Evolutionary conservation across 2,329 filamentous ascomycete genomes (phyloP).

Genomic region (Cladophialophora chaetospira): DNA sequence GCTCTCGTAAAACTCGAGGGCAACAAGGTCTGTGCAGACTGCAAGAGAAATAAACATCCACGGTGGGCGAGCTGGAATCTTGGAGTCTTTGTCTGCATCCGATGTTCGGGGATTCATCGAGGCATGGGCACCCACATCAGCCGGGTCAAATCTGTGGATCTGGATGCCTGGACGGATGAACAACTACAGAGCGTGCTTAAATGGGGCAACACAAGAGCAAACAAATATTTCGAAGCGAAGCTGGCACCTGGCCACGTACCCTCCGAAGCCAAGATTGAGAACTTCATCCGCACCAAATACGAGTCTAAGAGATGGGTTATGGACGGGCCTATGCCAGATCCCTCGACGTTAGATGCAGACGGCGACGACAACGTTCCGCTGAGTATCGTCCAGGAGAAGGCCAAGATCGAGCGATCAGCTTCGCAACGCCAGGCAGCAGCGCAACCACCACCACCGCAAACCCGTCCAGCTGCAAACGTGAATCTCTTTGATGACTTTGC

Average conservation of each 20-base stretch:
- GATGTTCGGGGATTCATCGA: conserved; percentile 96
- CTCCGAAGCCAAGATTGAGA: conserved; percentile 98
- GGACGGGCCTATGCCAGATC: conserved; percentile 93
- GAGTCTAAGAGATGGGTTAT: conserved; percentile 99
- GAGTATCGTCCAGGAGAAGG: conserved; percentile 70
- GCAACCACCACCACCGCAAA: conserved; percentile 36
- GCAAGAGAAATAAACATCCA: conserved; percentile 98
- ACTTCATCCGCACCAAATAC: conserved; percentile 99
- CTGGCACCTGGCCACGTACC: conserved; percentile 86
- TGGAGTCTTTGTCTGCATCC: conserved; percentile 95
- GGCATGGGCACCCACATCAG: conserved; percentile 99
- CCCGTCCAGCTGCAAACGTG: conserved; percentile 55
- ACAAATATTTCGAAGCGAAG: conserved; percentile 98
- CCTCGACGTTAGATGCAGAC: conserved; percentile 78
- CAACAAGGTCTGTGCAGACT: conserved; percentile 97
- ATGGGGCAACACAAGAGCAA: conserved; percentile 95
- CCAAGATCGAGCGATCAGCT: conserved; percentile 63
- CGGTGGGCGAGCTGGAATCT: conserved; percentile 99
- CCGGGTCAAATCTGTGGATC: conserved; percentile 94
- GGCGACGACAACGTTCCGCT: conserved; percentile 81
- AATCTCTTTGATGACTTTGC: conserved; percentile 83
- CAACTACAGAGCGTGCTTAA: conserved; percentile 89
- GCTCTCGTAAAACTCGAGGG: conserved; percentile 88
- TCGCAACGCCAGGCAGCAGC: conserved; percentile 53
- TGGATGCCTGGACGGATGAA: conserved; percentile 98